Evolutionary conservation across 2,329 filamentous ascomycete genomes (phyloP).

Genomic region (Fusarium concolor): DNA sequence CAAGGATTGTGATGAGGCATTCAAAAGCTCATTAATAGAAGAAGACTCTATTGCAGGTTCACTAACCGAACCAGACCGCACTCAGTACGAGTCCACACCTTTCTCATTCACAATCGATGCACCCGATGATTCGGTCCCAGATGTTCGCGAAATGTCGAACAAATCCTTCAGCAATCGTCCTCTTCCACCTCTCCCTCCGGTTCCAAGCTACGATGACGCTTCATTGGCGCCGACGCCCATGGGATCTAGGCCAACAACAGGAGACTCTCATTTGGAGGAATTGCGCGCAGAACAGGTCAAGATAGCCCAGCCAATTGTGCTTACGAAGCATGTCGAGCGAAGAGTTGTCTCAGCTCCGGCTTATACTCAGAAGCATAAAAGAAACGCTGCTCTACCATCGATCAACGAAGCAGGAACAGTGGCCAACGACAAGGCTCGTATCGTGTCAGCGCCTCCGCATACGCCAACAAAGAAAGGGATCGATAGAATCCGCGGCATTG

Average conservation of each 20-base stretch:
- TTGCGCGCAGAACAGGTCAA: slow-evolving; percentile 43
- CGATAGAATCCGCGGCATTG: slow-evolving; percentile 54
- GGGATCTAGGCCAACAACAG: slow-evolving; percentile 42
- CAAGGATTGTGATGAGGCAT: slow-evolving; percentile 91
- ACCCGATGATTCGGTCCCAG: slow-evolving; percentile 41
- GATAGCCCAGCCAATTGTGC: slow-evolving; percentile 49
- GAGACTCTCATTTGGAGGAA: slow-evolving; percentile 43
- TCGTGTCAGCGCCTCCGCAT: slow-evolving; percentile 60
- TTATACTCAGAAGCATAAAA: slow-evolving; percentile 56
- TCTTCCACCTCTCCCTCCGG: slow-evolving; percentile 61
- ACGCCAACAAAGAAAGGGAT: slow-evolving; percentile 46
- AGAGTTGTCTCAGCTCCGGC: slow-evolving; percentile 64
- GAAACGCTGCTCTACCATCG: slow-evolving; percentile 57
- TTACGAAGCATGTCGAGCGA: slow-evolving; percentile 55
- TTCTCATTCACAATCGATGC: slow-evolving; percentile 57
- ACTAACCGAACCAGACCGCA: slow-evolving; percentile 49
- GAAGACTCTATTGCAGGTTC: slow-evolving; percentile 53
- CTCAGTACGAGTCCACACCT: slow-evolving; percentile 53
- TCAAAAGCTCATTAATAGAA: slow-evolving; percentile 73
- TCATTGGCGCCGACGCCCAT: slow-evolving; percentile 34
- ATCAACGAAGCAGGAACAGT: slow-evolving; percentile 58
- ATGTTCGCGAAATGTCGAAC: slow-evolving; percentile 31
- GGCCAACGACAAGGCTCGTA: slow-evolving; percentile 54
- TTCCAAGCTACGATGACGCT: slow-evolving; percentile 29
- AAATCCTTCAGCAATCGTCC: slow-evolving; percentile 62